A percentile compares a stretch with the other conserved stretches of the same genome.
Evolutionary conservation across 192 early-diverging fungal genomes (phyloP).

Genomic region (Cetraspora pellucida): DNA sequence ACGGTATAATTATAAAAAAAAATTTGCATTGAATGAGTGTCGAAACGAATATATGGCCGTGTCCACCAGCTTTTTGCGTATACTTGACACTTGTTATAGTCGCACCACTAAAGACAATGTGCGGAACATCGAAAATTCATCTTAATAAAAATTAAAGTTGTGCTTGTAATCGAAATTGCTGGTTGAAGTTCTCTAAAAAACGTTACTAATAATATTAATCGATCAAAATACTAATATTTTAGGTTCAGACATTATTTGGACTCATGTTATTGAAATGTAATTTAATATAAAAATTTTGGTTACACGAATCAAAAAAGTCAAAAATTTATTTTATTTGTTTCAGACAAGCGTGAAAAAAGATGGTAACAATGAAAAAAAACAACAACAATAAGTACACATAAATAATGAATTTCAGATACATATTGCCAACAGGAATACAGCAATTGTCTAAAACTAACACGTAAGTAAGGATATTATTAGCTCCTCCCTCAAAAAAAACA

Average conservation of each 20-base stretch:
- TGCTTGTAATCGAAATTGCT: neutral
- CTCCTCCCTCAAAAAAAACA: too few relatives aligned
- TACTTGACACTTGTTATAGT: slow-evolving; percentile 30
- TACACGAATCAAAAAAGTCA: too few relatives aligned
- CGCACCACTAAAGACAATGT: slow-evolving; percentile 66
- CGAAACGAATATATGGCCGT: slow-evolving; percentile 3
- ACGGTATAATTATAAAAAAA: neutral
- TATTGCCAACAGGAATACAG: too few relatives aligned
- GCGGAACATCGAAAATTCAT: slow-evolving; percentile 74
- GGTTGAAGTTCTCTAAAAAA: neutral
- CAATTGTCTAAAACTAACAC: too few relatives aligned
- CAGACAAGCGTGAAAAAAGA: too few relatives aligned
- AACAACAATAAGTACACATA: too few relatives aligned
- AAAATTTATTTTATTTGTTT: too few relatives aligned
- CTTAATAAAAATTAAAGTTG: slow-evolving; percentile 35
- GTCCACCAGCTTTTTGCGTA: neutral
- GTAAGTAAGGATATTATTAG: too few relatives aligned
- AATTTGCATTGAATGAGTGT: neutral
- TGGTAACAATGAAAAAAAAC: too few relatives aligned
- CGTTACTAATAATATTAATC: slow-evolving; percentile 60
- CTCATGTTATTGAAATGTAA: too few relatives aligned
- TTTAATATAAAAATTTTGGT: too few relatives aligned
- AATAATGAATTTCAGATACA: too few relatives aligned
- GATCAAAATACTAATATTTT: slow-evolving; percentile 72
- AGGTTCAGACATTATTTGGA: slow-evolving; percentile 30